These are phyloP conservation scores for Xylogone sp. DNA, from an alignment of 2,329 filamentous ascomycete genomes.

Conservation along the genomic window DNA sequence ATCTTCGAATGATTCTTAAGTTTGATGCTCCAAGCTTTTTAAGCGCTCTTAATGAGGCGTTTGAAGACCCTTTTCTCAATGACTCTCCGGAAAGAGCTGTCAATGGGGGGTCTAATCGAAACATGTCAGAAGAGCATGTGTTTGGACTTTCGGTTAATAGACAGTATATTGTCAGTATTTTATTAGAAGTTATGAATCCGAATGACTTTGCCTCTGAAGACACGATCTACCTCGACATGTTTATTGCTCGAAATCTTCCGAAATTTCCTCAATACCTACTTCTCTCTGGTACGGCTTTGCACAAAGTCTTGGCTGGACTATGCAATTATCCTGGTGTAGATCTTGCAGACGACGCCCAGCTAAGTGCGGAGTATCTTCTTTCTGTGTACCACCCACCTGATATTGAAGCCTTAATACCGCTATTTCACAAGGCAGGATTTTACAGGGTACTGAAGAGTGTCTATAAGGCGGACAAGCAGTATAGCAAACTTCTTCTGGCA, in stretches of 20 bases:
- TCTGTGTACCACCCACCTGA: slow-evolving; percentile 92
- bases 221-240: slow-evolving; percentile 97
- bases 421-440: slow-evolving; percentile 78
- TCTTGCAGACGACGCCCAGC: slow-evolving; percentile 86
- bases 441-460: slow-evolving; percentile 89
- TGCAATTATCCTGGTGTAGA: slow-evolving; percentile 80
- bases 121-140: slow-evolving; percentile 61
- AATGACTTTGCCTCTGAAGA: slow-evolving; percentile 73
- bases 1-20: slow-evolving; percentile 76
- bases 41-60: slow-evolving; percentile 94
- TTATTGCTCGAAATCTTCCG: slow-evolving; percentile 89
- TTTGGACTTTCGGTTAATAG: slow-evolving; percentile 74
- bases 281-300: slow-evolving; percentile 80
- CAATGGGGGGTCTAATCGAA: slow-evolving; percentile 44
- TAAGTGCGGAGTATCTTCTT: slow-evolving; percentile 93
- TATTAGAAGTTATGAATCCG: slow-evolving; percentile 84
- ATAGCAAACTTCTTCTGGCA: slow-evolving; percentile 69
- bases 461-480: slow-evolving; percentile 77
- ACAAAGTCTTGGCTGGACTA: slow-evolving; percentile 74
- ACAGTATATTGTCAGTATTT: slow-evolving; percentile 87
- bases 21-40: slow-evolving; percentile 91
- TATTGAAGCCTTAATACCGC: slow-evolving; percentile 67
- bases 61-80: slow-evolving; percentile 92
- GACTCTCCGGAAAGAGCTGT: slow-evolving; percentile 63
- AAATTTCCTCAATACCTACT: slow-evolving; percentile 97